Evolutionary conservation across 2,329 filamentous ascomycete species (phyloP).

Genomic region (Colletotrichum sansevieriae): DNA sequence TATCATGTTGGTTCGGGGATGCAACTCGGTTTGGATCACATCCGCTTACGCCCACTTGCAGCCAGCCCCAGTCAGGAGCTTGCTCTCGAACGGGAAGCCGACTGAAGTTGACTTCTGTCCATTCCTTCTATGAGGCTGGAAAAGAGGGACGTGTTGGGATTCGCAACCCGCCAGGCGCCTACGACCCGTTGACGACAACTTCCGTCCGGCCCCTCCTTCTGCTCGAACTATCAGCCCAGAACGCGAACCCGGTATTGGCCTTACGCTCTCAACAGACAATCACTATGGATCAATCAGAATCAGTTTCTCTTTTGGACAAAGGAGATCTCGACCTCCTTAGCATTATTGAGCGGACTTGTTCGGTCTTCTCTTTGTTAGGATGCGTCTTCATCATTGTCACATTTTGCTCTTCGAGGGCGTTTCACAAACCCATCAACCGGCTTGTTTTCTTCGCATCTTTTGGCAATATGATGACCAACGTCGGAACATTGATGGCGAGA

Average conservation of each 20-base stretch:
- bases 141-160: constrained; percentile 10
- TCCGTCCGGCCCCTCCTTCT: background rate
- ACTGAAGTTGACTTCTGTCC: background rate
- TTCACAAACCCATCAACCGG: constrained; percentile 89
- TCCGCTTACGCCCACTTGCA: constrained; percentile 10
- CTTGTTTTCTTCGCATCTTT: constrained; percentile 87
- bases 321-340: constrained; percentile 68
- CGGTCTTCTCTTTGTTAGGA: constrained; percentile 77
- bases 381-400: constrained; percentile 79
- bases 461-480: constrained; percentile 83
- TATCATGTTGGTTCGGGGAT: constrained; percentile 21
- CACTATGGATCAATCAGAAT: constrained; percentile 21
- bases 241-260: background rate
- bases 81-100: constrained; percentile 16
- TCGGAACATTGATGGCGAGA: constrained; percentile 80
- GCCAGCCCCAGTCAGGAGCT: constrained; percentile 28
- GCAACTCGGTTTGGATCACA: constrained; percentile 13
- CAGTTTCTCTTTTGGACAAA: constrained; percentile 27
- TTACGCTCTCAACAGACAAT: background rate
- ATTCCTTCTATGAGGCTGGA: constrained; percentile 7
- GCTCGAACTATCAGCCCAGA: background rate
- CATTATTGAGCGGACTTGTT: constrained; percentile 76
- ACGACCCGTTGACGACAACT: background rate
- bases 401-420: constrained; percentile 75
- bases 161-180: background rate